phyloP scores from a whole-genome alignment of 345 rosid genomes.

The Aethionema arabicum region DNA sequence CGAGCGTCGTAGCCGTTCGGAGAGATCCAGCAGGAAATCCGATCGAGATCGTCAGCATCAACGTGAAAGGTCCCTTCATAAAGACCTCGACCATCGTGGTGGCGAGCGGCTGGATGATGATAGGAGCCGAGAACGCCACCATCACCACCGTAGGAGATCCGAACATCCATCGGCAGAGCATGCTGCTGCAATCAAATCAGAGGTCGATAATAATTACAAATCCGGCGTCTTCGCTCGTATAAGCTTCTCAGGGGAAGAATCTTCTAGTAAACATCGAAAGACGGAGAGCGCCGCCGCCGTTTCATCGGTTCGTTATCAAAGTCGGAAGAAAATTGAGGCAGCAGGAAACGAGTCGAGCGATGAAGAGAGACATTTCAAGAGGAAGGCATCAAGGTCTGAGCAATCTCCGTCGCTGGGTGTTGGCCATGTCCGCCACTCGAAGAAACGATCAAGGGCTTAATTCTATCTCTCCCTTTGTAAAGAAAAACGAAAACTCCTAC shows the following conservation, averaged over 20 bases:
- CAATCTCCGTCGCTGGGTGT: slow-evolving; percentile 47
- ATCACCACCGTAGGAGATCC: slow-evolving; percentile 18
- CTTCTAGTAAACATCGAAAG: slow-evolving; percentile 56
- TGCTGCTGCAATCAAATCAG: slow-evolving; percentile 18
- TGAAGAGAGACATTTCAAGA: slow-evolving; percentile 90
- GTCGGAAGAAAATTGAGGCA: slow-evolving; percentile 27
- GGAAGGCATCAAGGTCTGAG: slow-evolving; percentile 83
- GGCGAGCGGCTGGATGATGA: slow-evolving; percentile 34
- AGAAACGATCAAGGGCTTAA: not conserved
- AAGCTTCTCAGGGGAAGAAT: slow-evolving; percentile 62
- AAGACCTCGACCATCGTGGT: slow-evolving; percentile 8
- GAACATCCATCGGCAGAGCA: slow-evolving; percentile 32
- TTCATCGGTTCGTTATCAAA: slow-evolving; percentile 29
- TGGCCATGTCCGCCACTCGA: slow-evolving; percentile 28
- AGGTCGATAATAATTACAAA: slow-evolving; percentile 43
- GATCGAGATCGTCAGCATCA: slow-evolving; percentile 40
- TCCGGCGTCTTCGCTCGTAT: slow-evolving; percentile 80
- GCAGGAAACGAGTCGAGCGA: slow-evolving; percentile 72
- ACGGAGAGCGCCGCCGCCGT: slow-evolving; percentile 19
- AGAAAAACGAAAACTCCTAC: too few species aligned
- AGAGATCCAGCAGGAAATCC: slow-evolving; percentile 50
- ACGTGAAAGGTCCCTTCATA: slow-evolving; percentile 24
- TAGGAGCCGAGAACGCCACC: slow-evolving; percentile 35
- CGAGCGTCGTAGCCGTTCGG: slow-evolving; percentile 28
- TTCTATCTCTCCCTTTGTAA: too few species aligned